Evolutionary conservation across 179 eudicot genomes (phyloP).

Genomic region (Monotropa hypopitys): DNA sequence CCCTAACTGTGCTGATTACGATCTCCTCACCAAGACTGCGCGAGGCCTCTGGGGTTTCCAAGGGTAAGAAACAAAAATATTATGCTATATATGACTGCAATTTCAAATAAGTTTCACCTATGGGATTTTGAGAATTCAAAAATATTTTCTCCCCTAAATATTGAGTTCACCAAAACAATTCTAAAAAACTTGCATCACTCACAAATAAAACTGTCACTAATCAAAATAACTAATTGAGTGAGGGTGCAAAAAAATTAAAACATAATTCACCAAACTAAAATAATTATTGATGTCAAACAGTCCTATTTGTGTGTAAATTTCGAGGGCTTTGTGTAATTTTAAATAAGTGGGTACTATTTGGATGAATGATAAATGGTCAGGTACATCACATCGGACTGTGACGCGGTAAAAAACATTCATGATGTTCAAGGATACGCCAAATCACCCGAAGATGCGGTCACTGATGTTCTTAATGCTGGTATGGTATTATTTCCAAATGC

Average conservation of each 20-base stretch:
- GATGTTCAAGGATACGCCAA: conserved; percentile 30
- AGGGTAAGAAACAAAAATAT: conserved; percentile 30
- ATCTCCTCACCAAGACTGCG: conserved; percentile 55
- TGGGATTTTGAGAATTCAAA: neutral
- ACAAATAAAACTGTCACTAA: too few relatives aligned
- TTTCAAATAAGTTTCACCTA: neutral
- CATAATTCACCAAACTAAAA: too few relatives aligned
- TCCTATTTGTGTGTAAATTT: neutral
- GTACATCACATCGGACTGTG: conserved; percentile 47
- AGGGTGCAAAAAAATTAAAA: too few relatives aligned
- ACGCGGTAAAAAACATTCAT: conserved; percentile 27
- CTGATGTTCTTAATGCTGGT: conserved; percentile 65
- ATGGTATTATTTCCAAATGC: conserved; percentile 8
- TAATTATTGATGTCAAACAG: too few relatives aligned
- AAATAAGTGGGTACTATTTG: neutral
- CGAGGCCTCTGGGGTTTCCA: conserved; percentile 70
- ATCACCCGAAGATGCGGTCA: conserved; percentile 41
- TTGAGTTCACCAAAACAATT: too few relatives aligned
- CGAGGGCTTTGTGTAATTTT: neutral
- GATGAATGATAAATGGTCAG: conserved; percentile 7
- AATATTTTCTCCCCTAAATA: neutral
- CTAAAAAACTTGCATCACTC: too few relatives aligned
- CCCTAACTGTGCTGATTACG: conserved; percentile 69
- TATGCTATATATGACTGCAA: too few relatives aligned
- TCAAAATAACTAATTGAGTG: too few relatives aligned